Evolutionary conservation across 371 early-diverging fungal species (phyloP).

Genomic region (Mucor racemosus): DNA sequence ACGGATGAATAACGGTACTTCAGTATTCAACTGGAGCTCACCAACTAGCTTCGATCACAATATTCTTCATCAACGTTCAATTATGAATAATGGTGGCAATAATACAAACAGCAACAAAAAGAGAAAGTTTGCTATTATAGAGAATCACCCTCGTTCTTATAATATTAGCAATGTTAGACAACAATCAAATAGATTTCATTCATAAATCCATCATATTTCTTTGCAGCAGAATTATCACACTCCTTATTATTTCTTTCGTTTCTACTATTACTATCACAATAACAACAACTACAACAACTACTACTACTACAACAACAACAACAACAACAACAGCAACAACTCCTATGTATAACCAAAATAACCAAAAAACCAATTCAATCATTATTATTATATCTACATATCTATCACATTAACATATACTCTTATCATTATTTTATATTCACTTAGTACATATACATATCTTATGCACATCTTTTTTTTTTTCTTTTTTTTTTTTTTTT

Average conservation of each 20-base stretch:
- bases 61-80: conserved; percentile 7
- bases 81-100: not conserved
- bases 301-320: not conserved
- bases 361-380: conserved; percentile 6
- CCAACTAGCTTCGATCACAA: conserved; percentile 6
- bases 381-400: conserved; percentile 1
- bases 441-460: not conserved
- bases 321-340: not conserved
- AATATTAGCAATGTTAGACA: conserved; percentile 30
- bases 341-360: conserved; percentile 4
- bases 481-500: not conserved
- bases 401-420: not conserved
- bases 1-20: conserved; percentile 19
- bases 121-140: conserved; percentile 9
- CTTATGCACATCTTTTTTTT: not conserved
- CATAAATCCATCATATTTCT: conserved; percentile 10
- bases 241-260: not conserved
- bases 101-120: conserved; percentile 7
- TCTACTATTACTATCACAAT: not conserved
- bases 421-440: not conserved
- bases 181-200: conserved; percentile 15
- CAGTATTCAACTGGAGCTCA: conserved; percentile 27
- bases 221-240: not conserved
- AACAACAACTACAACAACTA: not conserved
- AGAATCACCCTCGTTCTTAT: conserved; percentile 8